Evolutionary conservation across 495 filamentous ascomycete genomes (phyloP), one percentile per base, ranked within the genome.

Genomic region (Xylaria telfairii): DNA sequence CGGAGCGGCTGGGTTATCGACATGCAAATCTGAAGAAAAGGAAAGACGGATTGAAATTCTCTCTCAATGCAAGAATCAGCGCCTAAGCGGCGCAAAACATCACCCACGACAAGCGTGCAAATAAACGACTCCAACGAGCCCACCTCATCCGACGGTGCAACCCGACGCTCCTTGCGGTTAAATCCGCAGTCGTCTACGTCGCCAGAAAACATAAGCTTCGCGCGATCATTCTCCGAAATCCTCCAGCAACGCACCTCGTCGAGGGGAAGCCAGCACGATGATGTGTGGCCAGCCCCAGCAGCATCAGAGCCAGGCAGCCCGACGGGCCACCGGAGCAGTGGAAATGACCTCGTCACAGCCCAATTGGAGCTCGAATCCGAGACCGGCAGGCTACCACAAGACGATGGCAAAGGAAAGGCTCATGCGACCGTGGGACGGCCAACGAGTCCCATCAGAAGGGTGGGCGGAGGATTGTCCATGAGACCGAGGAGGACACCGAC

Each of bases 41-140:
- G 32, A 17, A 42, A 34, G 47, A 6, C 10, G 10, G 37, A 12
- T 46, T 46, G n/a, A 17, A 57, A 17, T 8, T 13, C 26, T 71
- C 42, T 67, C 71, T 72, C 75, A 49, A 90, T 90, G 87, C 81
- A 86, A 57, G 78, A 77, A 32, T 87, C 88, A 44, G 86, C 89
- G 63, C 81, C 88, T n/a, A 91, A 92, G 77, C 82, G 88, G 73
- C 89, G 89, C 69, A 90, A 86, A 77, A 90, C 84, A 41, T 88
- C 86, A 68, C 85, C 85, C 8, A 75, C 74, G 32, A 76, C 76
- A 24, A 78, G 69, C 37, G 65, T 76, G 53, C 71, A 62, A 1
- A 60, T 78, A 42, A 70, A 68, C 60, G 68, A 63, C 9, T 56
- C 74, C 19, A 51, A 32, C 26, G 66, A 61, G 34, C 66, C 68